Evolutionary conservation across 1,284 basidiomycete genomes (phyloP).

Genomic region (Austroboletus niveus): DNA sequence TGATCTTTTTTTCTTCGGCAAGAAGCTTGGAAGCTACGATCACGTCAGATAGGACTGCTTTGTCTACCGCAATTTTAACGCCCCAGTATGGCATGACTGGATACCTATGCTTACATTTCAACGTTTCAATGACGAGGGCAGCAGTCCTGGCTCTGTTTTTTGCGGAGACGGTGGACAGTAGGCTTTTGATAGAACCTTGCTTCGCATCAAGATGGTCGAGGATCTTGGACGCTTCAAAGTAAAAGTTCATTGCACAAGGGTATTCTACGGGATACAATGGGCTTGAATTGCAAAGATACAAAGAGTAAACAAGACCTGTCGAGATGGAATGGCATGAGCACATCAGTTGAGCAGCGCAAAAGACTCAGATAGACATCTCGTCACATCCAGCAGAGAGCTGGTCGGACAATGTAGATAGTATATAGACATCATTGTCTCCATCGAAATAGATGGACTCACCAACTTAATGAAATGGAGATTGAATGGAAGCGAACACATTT

Average conservation of each 20-base stretch:
- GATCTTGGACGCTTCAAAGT: conserved; percentile 81
- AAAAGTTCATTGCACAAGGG: conserved; percentile 80
- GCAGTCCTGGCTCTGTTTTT: conserved; percentile 77
- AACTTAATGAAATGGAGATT: background rate
- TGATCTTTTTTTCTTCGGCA: conserved; percentile 73
- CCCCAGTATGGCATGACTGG: background rate
- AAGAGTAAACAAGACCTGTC: conserved; percentile 12
- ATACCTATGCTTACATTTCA: conserved; percentile 72
- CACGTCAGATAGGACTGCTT: conserved; percentile 62
- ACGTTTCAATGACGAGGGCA: conserved; percentile 84
- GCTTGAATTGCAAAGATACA: conserved; percentile 15
- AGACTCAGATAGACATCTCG: conserved; percentile 41
- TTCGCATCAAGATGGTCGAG: conserved; percentile 84
- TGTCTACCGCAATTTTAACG: conserved; percentile 48
- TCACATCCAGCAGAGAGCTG: conserved; percentile 40
- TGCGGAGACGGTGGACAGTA: conserved; percentile 69
- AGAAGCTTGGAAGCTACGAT: conserved; percentile 66
- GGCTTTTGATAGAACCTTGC: conserved; percentile 82
- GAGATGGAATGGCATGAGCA: conserved; percentile 12
- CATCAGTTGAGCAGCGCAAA: background rate
- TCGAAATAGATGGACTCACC: conserved; percentile 22
- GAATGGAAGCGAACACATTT: background rate
- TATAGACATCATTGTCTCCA: conserved; percentile 48
- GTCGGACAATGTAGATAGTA: conserved; percentile 89
- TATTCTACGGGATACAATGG: conserved; percentile 36